Evolutionary conservation across 2,329 filamentous ascomycete genomes (phyloP).

Genomic region (Fusarium pseudonygamai): DNA sequence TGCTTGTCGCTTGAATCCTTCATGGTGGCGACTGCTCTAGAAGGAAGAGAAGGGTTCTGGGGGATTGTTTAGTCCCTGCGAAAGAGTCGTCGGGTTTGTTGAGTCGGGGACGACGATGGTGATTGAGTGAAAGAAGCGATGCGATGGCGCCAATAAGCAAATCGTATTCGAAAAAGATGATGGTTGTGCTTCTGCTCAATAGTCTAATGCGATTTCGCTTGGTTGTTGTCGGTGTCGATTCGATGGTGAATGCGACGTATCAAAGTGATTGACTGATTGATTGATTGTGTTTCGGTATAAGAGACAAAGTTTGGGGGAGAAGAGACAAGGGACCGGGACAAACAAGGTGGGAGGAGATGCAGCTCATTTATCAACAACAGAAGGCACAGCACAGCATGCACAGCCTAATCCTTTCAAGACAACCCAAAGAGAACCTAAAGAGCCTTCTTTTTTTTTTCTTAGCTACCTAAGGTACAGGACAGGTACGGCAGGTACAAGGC

Average conservation of each 20-base stretch:
- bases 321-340: background rate
- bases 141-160: background rate
- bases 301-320: background rate
- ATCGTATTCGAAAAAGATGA: background rate
- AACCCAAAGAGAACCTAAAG: constrained; percentile 4
- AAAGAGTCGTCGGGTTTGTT: background rate
- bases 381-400: constrained; percentile 4
- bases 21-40: constrained; percentile 24
- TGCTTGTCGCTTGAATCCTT: constrained; percentile 55
- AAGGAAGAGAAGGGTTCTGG: background rate
- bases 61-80: background rate
- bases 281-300: background rate
- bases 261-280: background rate
- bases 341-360: constrained; percentile 21
- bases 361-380: constrained; percentile 22
- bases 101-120: background rate
- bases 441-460: background rate
- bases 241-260: background rate
- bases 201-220: background rate
- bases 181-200: background rate
- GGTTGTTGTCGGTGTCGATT: background rate
- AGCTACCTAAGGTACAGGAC: constrained; percentile 4
- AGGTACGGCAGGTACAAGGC: constrained; percentile 15
- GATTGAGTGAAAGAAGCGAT: background rate
- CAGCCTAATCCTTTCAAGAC: background rate